phyloP scores from a whole-genome alignment of 2,329 filamentous ascomycete genomes.

The Clarireedia paspali region DNA sequence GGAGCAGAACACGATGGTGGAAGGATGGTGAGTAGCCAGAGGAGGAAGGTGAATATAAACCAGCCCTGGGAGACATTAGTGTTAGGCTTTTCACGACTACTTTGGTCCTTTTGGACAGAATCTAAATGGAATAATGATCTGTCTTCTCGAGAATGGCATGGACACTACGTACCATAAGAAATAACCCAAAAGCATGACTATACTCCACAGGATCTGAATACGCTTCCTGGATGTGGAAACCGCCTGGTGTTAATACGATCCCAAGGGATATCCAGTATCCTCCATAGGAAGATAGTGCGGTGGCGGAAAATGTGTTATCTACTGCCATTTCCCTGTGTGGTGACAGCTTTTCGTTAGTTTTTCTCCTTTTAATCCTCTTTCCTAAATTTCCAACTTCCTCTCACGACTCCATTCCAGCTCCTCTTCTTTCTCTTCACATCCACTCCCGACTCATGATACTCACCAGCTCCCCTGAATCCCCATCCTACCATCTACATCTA shows the following conservation, averaged over 20 bases:
- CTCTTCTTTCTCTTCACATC: too few relatives aligned
- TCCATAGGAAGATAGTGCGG: conserved; percentile 53
- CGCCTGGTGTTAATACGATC: conserved; percentile 49
- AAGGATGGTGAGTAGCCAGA: conserved; percentile 50
- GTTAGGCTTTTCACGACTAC: neutral
- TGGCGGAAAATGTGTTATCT: conserved; percentile 57
- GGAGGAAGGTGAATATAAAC: conserved; percentile 55
- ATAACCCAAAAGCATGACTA: conserved; percentile 46
- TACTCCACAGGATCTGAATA: conserved; percentile 29
- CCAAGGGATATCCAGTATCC: conserved; percentile 54
- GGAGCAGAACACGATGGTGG: conserved; percentile 51
- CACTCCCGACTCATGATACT: too few relatives aligned
- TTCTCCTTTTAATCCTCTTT: neutral
- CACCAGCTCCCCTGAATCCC: too few relatives aligned
- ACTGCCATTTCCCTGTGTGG: conserved; percentile 52
- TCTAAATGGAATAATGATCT: neutral
- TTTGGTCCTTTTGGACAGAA: neutral
- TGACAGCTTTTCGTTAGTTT: neutral
- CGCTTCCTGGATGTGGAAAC: conserved; percentile 39
- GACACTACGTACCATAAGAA: conserved; percentile 33
- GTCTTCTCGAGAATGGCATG: neutral
- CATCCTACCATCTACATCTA: too few relatives aligned
- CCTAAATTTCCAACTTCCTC: too few relatives aligned
- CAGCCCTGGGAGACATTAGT: conserved; percentile 33
- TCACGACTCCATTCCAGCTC: too few relatives aligned